Evolutionary conservation across 352 stramenopile genomes (phyloP).

Genomic region (Plasmopara muralis): DNA sequence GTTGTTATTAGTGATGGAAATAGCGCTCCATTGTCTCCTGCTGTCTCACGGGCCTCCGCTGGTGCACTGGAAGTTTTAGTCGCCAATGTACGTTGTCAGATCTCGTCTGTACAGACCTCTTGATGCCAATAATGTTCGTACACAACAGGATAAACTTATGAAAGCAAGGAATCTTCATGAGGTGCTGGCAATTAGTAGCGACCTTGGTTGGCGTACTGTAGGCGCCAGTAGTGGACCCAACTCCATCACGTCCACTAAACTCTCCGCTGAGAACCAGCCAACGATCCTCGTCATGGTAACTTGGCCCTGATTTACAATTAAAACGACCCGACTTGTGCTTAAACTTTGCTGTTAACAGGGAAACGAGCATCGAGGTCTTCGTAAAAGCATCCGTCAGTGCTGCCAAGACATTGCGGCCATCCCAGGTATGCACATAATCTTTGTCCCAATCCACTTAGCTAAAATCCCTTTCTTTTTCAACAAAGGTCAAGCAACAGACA

Average conservation of each 20-base stretch:
- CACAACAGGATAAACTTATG: constrained; percentile 49
- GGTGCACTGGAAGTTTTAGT: constrained; percentile 69
- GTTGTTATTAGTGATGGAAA: constrained; percentile 71
- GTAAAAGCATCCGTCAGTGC: constrained; percentile 62
- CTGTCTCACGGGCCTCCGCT: constrained; percentile 65
- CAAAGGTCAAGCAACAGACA: constrained; percentile 41
- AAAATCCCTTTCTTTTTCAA: background rate
- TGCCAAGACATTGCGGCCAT: constrained; percentile 74
- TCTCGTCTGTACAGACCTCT: background rate
- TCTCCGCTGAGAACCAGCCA: constrained; percentile 33
- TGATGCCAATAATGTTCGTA: background rate
- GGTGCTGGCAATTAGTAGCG: constrained; percentile 46
- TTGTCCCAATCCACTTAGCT: too few species aligned
- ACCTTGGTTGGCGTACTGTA: constrained; percentile 67
- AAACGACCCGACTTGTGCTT: background rate
- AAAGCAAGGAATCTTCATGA: constrained; percentile 68
- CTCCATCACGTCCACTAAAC: constrained; percentile 51
- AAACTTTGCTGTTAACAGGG: constrained; percentile 30
- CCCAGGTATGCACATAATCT: constrained; percentile 25
- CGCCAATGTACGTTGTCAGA: constrained; percentile 42
- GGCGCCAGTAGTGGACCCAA: constrained; percentile 68
- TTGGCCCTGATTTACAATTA: too few species aligned
- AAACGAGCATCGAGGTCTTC: constrained; percentile 73
- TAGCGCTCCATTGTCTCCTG: constrained; percentile 62
- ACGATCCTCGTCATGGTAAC: constrained; percentile 81